Base-by-base conservation (phyloP, 129 eudicot genomes). In the Pittosporum tobira region DNA sequence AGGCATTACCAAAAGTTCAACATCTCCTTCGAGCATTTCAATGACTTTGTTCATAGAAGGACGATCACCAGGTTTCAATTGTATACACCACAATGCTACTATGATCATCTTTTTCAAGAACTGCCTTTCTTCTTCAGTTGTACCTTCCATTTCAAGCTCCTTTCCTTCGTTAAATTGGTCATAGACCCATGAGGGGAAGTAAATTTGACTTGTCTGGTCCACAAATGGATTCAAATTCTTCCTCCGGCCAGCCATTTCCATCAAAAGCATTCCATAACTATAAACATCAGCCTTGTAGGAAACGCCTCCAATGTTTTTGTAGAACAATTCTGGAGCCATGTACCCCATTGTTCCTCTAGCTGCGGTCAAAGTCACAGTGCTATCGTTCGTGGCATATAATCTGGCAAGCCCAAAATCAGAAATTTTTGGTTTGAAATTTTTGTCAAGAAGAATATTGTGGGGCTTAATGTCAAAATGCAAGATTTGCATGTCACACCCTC, bases 221-320 rank as follows among this genome's bases (percentile, higher is more conserved):
- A n/a, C n/a, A n/a, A 55, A 22, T 55, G 38, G 38, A 61, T 71
- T 71, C 48, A 56, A 56, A 15, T 58, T 64, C 37, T 48, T 65
- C 61, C 76, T 64, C 48, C 76, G 29, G 12, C 72, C 62, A 0
- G 69, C 71, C 60, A 63, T 58, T 60, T 73, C 77, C 63, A 73
- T 65, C 36, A 73, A 44, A 48, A 71, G n/a, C 76, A 64, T 71
- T 20, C 71, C 71, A 31, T 31, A 63, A 46, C 68, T 73, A 60
- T 73, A 73, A n/a, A 73, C 68, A 34, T 73, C 77, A 13, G 72
- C 72, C 20, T 73, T 73, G 36, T 65, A 53, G 0, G 77, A 72
- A 5, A 72, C 62, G 20, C 62, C 71, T 14, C 77, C 71, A 19
- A 72, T 64, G 37, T 59, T 72, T 57, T 59, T 73, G 72, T 66